Conservation (phyloP, 192 early-diverging fungal genomes). For the Coemansia sp. region DNA sequence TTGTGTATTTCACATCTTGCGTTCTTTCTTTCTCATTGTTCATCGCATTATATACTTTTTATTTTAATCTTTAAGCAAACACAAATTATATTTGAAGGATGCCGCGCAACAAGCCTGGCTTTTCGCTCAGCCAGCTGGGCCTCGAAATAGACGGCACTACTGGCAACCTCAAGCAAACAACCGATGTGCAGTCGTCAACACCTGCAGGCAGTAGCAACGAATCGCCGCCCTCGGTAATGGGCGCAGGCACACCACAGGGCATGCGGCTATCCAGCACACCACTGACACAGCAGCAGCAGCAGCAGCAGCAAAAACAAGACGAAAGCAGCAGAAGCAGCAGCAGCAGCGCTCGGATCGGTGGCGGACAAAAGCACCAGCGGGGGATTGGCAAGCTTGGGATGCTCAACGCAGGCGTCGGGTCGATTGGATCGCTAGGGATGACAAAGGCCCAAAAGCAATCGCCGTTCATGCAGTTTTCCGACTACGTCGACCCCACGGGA, state of each 20-base stretch:
- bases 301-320: too few relatives aligned
- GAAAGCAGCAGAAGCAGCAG: neutral
- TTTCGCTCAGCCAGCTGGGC: constrained; percentile 46
- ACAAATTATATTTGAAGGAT: constrained; percentile 11
- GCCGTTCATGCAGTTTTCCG: constrained; percentile 30
- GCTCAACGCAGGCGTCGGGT: neutral
- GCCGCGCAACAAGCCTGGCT: constrained; percentile 49
- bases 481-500: constrained; percentile 60
- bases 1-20: neutral
- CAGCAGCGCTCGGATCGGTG: neutral
- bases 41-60: neutral
- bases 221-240: neutral
- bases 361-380: neutral
- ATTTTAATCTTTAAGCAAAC: neutral
- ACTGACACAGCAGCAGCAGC: neutral
- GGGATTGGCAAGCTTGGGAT: neutral
- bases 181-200: neutral
- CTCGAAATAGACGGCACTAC: constrained; percentile 18
- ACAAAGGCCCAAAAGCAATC: constrained; percentile 7
- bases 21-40: neutral
- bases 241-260: neutral
- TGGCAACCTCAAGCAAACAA: constrained; percentile 4
- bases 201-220: neutral
- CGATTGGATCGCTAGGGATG: neutral
- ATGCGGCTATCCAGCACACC: neutral